Evolutionary conservation across 352 stramenopile species (phyloP).

Genomic region (Phytopythium ostracodes): DNA sequence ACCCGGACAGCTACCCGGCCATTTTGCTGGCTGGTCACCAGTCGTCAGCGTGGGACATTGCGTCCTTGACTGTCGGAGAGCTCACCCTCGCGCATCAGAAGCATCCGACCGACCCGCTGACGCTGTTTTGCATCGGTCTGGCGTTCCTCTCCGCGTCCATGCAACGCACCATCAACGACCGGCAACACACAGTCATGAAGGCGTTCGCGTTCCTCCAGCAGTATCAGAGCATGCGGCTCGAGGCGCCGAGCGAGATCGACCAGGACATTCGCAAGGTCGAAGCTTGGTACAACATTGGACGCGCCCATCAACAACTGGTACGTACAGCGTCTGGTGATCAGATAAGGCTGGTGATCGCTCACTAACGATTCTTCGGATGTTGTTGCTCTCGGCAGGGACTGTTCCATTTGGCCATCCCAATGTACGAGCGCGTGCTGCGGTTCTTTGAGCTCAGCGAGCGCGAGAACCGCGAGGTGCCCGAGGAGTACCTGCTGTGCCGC

Average conservation of each 20-base stretch:
- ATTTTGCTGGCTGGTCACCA: slow-evolving; percentile 82
- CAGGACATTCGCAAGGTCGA: slow-evolving; percentile 69
- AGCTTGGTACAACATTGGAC: slow-evolving; percentile 85
- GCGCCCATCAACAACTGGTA: slow-evolving; percentile 85
- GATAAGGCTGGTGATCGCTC: not conserved
- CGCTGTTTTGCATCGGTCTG: slow-evolving; percentile 81
- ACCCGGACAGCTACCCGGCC: slow-evolving; percentile 72
- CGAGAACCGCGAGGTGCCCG: slow-evolving; percentile 38
- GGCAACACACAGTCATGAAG: slow-evolving; percentile 81
- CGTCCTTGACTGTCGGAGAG: slow-evolving; percentile 81
- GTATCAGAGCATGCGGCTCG: slow-evolving; percentile 62
- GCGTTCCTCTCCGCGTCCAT: slow-evolving; percentile 82
- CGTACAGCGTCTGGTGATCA: slow-evolving; percentile 2
- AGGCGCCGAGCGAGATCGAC: slow-evolving; percentile 41
- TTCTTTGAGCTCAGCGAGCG: slow-evolving; percentile 66
- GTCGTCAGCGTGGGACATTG: slow-evolving; percentile 81
- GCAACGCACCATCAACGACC: slow-evolving; percentile 83
- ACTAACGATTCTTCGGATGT: not conserved
- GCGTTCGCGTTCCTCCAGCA: slow-evolving; percentile 84
- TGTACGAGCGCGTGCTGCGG: slow-evolving; percentile 84
- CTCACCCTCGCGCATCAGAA: slow-evolving; percentile 80
- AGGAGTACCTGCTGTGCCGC: slow-evolving; percentile 69
- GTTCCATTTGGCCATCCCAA: slow-evolving; percentile 82
- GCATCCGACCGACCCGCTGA: slow-evolving; percentile 66
- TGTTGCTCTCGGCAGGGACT: slow-evolving; percentile 43